Evolutionary conservation across 2,329 filamentous ascomycete genomes (phyloP).

Genomic region (Sordariomycetes sp.): DNA sequence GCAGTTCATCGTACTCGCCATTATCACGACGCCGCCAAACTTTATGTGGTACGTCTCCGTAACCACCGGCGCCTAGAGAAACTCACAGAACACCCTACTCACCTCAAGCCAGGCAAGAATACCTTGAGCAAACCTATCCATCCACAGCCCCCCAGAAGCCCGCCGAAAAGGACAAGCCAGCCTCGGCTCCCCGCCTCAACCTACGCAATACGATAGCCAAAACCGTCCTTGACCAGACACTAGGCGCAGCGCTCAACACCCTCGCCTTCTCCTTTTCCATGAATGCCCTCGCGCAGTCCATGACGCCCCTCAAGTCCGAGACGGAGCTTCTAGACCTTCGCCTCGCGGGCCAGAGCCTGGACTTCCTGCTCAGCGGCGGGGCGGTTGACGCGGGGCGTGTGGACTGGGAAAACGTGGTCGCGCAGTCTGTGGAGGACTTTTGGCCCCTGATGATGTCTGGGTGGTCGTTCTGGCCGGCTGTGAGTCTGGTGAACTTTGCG

Average conservation of each 20-base stretch:
- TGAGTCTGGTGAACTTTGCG: constrained; percentile 58
- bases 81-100: not conserved
- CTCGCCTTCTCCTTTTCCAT: constrained; percentile 48
- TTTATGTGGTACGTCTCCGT: constrained; percentile 53
- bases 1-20: constrained; percentile 63
- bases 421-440: constrained; percentile 39
- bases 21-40: constrained; percentile 69
- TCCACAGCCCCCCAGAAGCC: constrained; percentile 19
- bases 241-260: constrained; percentile 53
- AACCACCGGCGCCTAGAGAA: not conserved
- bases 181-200: constrained; percentile 20
- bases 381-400: constrained; percentile 31
- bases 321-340: constrained; percentile 10
- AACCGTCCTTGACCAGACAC: constrained; percentile 54
- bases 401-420: constrained; percentile 28
- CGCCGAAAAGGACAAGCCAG: constrained; percentile 24
- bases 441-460: constrained; percentile 53
- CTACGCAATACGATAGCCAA: constrained; percentile 54
- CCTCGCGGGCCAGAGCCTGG: constrained; percentile 14
- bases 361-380: constrained; percentile 20
- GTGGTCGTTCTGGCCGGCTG: constrained; percentile 54
- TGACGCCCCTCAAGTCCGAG: constrained; percentile 21
- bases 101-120: not conserved
- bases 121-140: constrained; percentile 24
- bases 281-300: constrained; percentile 38